Conservation (phyloP, 805 yeast genomes). For the Kregervanrija fluxuum region DNA sequence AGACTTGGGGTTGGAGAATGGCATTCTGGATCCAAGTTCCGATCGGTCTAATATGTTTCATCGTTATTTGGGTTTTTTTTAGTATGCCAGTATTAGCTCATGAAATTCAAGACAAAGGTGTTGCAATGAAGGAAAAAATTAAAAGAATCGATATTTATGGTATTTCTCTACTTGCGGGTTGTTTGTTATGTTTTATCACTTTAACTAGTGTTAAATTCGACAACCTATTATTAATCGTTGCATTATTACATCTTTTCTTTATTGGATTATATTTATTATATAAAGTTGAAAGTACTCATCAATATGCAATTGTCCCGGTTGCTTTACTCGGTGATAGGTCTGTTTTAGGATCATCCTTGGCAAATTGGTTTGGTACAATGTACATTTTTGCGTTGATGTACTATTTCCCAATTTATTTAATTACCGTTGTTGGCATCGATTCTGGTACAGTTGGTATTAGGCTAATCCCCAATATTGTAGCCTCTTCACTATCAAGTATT, state of each 20-base stretch:
- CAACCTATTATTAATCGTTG: not conserved
- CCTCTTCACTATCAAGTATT: conserved; percentile 51
- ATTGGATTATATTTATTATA: conserved; percentile 9
- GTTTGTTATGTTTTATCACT: conserved; percentile 26
- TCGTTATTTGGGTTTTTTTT: conserved; percentile 35
- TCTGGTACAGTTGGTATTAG: conserved; percentile 55
- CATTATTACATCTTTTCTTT: not conserved
- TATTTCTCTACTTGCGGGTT: conserved; percentile 24
- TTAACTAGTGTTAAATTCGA: conserved; percentile 33
- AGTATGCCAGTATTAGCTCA: conserved; percentile 39
- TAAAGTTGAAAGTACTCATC: conserved; percentile 14
- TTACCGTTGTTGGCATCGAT: conserved; percentile 45
- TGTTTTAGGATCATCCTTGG: conserved; percentile 54
- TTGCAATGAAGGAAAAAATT: conserved; percentile 37
- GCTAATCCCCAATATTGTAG: conserved; percentile 53
- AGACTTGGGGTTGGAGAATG: conserved; percentile 56
- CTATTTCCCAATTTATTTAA: conserved; percentile 55
- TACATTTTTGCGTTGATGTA: conserved; percentile 39
- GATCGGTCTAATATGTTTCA: conserved; percentile 32
- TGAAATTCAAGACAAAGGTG: conserved; percentile 23
- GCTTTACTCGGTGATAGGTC: conserved; percentile 48
- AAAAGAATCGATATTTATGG: conserved; percentile 47
- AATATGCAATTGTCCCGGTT: conserved; percentile 59
- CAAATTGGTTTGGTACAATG: conserved; percentile 56
- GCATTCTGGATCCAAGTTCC: conserved; percentile 53